Percentiles rank a stretch among this genome's conserved stretches.
Conservation (phyloP, 805 yeast genomes). For the Pichia scutulata region DNA sequence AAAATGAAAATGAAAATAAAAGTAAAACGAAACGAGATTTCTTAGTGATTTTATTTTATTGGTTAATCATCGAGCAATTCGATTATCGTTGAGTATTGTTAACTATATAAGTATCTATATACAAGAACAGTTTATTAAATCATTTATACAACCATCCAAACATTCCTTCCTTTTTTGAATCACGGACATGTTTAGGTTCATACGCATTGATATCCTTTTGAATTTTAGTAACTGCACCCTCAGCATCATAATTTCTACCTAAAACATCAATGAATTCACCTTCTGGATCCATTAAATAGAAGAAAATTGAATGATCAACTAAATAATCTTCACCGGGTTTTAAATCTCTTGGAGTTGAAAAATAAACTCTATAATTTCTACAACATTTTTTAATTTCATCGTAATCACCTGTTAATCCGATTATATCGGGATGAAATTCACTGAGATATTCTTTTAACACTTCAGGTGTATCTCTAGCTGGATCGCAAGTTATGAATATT, state of each 20-base stretch:
- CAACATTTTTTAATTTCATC: constrained; percentile 79
- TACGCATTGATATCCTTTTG: constrained; percentile 67
- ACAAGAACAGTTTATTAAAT: not conserved
- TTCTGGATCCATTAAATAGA: constrained; percentile 97
- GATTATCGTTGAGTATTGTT: not conserved
- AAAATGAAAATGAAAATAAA: not conserved
- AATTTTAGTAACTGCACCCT: constrained; percentile 70
- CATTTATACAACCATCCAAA: constrained; percentile 50
- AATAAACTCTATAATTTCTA: constrained; percentile 87
- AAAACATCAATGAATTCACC: constrained; percentile 92
- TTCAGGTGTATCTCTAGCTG: constrained; percentile 87
- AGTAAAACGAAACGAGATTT: not conserved
- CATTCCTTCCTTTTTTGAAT: constrained; percentile 52
- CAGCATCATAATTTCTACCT: constrained; percentile 83
- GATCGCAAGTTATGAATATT: constrained; percentile 92
- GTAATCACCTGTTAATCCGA: constrained; percentile 89
- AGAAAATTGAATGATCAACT: constrained; percentile 96
- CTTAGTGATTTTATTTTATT: not conserved
- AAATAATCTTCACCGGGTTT: constrained; percentile 94
- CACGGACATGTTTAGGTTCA: constrained; percentile 64
- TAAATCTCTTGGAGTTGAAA: constrained; percentile 92
- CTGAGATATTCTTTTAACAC: constrained; percentile 72
- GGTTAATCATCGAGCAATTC: not conserved
- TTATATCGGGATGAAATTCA: constrained; percentile 84
- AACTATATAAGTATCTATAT: not conserved